Percentiles rank a stretch among this genome's conserved stretches.
These are phyloP conservation scores for Saccharum hybrid DNA, from an alignment of 202 grass and related monocot species.

Conservation along the genomic window DNA sequence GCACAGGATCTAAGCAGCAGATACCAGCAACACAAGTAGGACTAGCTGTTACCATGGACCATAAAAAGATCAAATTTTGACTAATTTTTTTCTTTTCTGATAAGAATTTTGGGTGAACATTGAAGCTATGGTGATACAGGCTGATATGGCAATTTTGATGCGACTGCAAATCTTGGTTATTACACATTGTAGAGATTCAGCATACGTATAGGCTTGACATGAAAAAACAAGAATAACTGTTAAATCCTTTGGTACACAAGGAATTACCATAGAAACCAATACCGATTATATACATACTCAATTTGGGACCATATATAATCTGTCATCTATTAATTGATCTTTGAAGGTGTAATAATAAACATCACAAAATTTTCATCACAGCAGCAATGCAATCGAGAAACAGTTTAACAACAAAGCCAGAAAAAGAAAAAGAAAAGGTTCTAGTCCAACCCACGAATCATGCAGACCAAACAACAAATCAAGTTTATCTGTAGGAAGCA, in stretches of 20 bases:
- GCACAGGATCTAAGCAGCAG: not conserved
- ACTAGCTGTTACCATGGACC: not conserved
- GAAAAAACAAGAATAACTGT: not conserved
- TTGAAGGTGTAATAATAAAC: not conserved
- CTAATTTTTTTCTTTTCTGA: not conserved
- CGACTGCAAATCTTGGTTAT: not conserved
- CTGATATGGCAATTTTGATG: not conserved
- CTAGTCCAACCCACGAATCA: not conserved
- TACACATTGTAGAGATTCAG: not conserved
- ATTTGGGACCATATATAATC: not conserved
- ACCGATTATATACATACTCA: not conserved
- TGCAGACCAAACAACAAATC: not conserved
- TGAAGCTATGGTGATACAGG: not conserved
- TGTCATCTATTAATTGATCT: not conserved
- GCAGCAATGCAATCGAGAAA: constrained; percentile 11
- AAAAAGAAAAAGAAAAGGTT: not conserved
- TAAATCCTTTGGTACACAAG: not conserved
- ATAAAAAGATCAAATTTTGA: not conserved
- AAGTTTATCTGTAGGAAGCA: constrained; percentile 26
- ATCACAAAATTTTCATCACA: not conserved
- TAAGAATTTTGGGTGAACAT: not conserved
- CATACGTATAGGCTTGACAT: not conserved
- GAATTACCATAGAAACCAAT: not conserved
- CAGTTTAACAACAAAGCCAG: not conserved
- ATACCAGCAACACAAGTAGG: constrained; percentile 1